Base-by-base conservation (phyloP, 2,329 filamentous ascomycete genomes). In the Xylaria sp. region DNA sequence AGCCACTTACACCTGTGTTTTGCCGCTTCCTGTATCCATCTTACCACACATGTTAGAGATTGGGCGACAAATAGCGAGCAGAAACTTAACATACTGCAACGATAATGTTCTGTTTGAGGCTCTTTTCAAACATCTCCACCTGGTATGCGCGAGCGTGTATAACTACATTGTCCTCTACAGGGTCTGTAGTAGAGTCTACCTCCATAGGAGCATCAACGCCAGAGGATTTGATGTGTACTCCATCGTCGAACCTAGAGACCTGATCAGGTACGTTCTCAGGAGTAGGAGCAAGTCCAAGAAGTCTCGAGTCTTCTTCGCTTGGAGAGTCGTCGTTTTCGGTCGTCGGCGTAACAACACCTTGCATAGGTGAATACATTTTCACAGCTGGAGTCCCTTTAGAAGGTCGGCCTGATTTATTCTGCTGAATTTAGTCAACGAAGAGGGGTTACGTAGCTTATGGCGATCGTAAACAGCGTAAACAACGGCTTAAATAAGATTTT, bases 1-100 rank as follows among this genome's bases (percentile, higher is more conserved):
- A 40, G 59, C 15, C 17, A 79, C 86, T 80, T 85, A 93, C 91
- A 94, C 87, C 72, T 91, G 89, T 3, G 92, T 94, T 78, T 94
- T 94, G 2, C 92, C 92, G 71, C 88, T 93, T 1, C 92, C 92
- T 0, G 92, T 94, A 70, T 92, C 91, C 92, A 94, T 94, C 90
- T 80, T 80, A 63, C 40, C 49, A 26, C 54, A 31, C 46, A 42
- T 58, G 28, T 66, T 66, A 36, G 64, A 65, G 59, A 26, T 10
- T 6, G 9, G 58, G 5, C 20, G 13, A 15, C 15, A 48, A 33
- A 38, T 56, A 58, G 38, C 13, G 10, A 54, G 40, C 10, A 20
- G 23, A 28, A 23, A 33, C 20, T 59, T 40, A 15, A 79, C 84
- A 69, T 81, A 93, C 91, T 31, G 88, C 88, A 62, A 93, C 88